Percentiles rank a stretch among this genome's conserved stretches.
Conservation (phyloP, 2,329 filamentous ascomycete species). For the Venturiaceae sp. region DNA sequence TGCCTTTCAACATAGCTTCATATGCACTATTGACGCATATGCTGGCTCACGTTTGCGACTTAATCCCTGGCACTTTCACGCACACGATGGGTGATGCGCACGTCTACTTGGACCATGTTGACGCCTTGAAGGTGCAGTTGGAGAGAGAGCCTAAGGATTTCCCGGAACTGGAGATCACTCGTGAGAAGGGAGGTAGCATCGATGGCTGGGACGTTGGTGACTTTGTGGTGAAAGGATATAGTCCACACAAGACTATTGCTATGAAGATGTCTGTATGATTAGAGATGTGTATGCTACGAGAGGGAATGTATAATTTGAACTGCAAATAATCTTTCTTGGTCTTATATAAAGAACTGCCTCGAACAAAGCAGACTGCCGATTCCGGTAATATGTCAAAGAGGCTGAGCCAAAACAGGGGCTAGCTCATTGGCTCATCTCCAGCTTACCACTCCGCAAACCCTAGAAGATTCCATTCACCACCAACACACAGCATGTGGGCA, state of each 20-base stretch:
- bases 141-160: slow-evolving; percentile 72
- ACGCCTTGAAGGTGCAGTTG: slow-evolving; percentile 74
- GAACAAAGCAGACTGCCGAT: not conserved
- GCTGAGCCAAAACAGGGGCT: not conserved
- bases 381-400: not conserved
- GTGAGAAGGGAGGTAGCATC: slow-evolving; percentile 61
- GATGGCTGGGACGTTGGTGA: slow-evolving; percentile 88
- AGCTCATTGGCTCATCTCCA: not conserved
- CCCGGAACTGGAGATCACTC: slow-evolving; percentile 64
- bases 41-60: slow-evolving; percentile 75
- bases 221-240: slow-evolving; percentile 78
- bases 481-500: not conserved
- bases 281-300: not conserved
- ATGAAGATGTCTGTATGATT: slow-evolving; percentile 96
- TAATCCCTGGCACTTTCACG: slow-evolving; percentile 78
- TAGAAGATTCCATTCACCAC: not conserved
- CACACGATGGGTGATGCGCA: slow-evolving; percentile 99
- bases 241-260: slow-evolving; percentile 80
- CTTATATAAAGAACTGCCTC: not conserved
- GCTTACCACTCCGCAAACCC: not conserved
- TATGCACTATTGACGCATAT: slow-evolving; percentile 95
- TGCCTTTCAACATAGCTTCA: slow-evolving; percentile 94
- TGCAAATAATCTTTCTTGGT: not conserved
- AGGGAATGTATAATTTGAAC: not conserved
- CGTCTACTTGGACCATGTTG: slow-evolving; percentile 86